A percentile compares a stretch with the other conserved stretches of the same genome.
Conservation (phyloP, 1,139 yeast species). For the Pneumocystis murina region DNA sequence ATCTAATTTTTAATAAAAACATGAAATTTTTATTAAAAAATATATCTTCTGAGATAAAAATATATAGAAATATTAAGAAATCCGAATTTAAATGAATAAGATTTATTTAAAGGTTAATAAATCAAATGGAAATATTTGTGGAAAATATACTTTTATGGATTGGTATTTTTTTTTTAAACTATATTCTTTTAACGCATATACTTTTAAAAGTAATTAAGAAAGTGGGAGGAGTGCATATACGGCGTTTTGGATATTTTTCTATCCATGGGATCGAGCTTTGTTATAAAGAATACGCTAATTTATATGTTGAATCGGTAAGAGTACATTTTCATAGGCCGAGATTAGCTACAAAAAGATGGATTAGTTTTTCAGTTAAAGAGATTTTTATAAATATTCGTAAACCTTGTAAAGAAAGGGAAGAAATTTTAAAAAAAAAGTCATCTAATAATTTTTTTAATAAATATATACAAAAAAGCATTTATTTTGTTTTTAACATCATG, state of each 20-base stretch:
- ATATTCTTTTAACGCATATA: background rate
- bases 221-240: slow-evolving; percentile 30
- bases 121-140: background rate
- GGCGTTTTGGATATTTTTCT: slow-evolving; percentile 29
- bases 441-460: background rate
- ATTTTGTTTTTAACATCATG: background rate
- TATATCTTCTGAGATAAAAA: too few species aligned
- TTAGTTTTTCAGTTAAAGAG: slow-evolving; percentile 12
- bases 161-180: background rate
- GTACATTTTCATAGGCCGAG: slow-evolving; percentile 28
- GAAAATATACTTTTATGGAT: background rate
- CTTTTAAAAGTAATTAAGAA: slow-evolving; percentile 19
- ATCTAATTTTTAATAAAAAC: too few species aligned
- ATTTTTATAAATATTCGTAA: slow-evolving; percentile 7
- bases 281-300: slow-evolving; percentile 23
- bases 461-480: slow-evolving; percentile 6
- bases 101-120: background rate
- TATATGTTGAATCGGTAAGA: slow-evolving; percentile 25
- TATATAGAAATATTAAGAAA: background rate
- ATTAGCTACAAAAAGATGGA: slow-evolving; percentile 25
- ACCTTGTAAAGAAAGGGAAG: background rate
- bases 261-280: slow-evolving; percentile 25
- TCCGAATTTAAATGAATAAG: background rate
- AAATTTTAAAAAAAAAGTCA: background rate
- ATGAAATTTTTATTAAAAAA: too few species aligned